These are phyloP conservation scores for Cadophora sp. DNA, from an alignment of 2,329 filamentous ascomycete species.

Conservation along the genomic window DNA sequence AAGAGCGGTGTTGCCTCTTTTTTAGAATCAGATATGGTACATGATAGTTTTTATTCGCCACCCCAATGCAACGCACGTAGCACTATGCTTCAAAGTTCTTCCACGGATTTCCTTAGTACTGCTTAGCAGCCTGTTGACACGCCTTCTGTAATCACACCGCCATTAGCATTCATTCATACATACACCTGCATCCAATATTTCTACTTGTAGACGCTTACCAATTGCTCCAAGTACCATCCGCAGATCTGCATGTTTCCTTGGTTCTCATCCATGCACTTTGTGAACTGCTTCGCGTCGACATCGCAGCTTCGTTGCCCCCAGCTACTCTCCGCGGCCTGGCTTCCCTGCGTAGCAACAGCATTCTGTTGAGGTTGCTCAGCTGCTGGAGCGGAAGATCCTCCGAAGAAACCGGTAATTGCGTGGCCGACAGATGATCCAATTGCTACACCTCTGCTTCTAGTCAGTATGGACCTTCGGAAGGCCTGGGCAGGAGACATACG, in stretches of 20 bases:
- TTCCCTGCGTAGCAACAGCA: constrained; percentile 58
- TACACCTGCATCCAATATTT: neutral
- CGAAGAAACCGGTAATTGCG: constrained; percentile 88
- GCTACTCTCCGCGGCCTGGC: constrained; percentile 56
- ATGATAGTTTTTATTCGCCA: constrained; percentile 27
- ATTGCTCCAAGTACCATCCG: constrained; percentile 97
- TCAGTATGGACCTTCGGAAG: neutral
- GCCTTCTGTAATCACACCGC: constrained; percentile 64
- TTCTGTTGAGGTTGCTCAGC: constrained; percentile 55
- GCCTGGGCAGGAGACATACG: constrained; percentile 69
- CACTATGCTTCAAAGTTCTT: constrained; percentile 19
- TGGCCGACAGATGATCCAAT: constrained; percentile 95
- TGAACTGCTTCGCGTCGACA: constrained; percentile 83
- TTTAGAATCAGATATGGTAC: constrained; percentile 26
- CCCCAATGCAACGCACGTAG: constrained; percentile 24
- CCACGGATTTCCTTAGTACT: constrained; percentile 24
- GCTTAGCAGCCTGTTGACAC: constrained; percentile 76
- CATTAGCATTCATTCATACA: constrained; percentile 40
- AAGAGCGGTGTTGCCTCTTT: constrained; percentile 28
- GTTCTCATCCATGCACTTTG: constrained; percentile 96
- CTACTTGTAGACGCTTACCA: constrained; percentile 54
- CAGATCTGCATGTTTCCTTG: constrained; percentile 94
- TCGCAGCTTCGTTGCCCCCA: constrained; percentile 73
- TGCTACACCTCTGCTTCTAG: constrained; percentile 79
- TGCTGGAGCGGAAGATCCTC: constrained; percentile 66